Evolutionary conservation across 78 protist genomes (phyloP), one percentile per base, ranked within the genome.

Genomic region (Polysphondylium violaceum): DNA sequence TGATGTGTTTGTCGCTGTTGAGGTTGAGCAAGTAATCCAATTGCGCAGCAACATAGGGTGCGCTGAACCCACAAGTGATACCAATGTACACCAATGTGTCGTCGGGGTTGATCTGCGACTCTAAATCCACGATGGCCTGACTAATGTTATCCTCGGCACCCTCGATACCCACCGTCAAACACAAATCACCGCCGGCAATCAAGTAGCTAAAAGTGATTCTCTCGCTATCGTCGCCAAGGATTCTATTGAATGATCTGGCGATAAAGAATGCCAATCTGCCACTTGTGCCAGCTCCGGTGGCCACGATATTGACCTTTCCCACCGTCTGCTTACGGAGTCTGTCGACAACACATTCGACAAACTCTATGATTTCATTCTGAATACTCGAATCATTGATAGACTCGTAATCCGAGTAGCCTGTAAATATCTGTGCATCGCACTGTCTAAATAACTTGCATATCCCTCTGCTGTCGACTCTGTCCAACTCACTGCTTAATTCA

Each of bases 1-100:
- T 69, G 19, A 87, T 65, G 44, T 87, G 79, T 8, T 2, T 2
- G 38, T 36, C 25, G 1, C 3, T 38, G 27, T 35, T 50, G 12
- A 12, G 25, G 11, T 78, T 36, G 7, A 77, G 27, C 1, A 85
- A 55, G 27, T 56, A 50, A 0, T 74, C 88, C 33, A 96, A 41
- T 67, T 94, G 97, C 0, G 95, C 81, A 0, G 96, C 98, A 3
- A 97, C 96, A 72, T 96, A 97, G 3, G 97, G 95, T 33, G 98
- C 98, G 23, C 94, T 81, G 9, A 97, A 47, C 17, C 98, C 98
- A 65, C 98, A 97, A 1, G 97, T 96, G 12, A 97, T 95, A 74
- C 98, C 98, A 64, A 97, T 53, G 9, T 83, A 96, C 4, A 64
- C 71, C 9, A 65, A 16, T 27, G 29, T 9, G 6, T 65, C 51